Percentiles rank a stretch among this genome's conserved stretches.
These are phyloP conservation scores for Pythium brachiatum DNA, from an alignment of 352 stramenopile species.

Conservation along the genomic window DNA sequence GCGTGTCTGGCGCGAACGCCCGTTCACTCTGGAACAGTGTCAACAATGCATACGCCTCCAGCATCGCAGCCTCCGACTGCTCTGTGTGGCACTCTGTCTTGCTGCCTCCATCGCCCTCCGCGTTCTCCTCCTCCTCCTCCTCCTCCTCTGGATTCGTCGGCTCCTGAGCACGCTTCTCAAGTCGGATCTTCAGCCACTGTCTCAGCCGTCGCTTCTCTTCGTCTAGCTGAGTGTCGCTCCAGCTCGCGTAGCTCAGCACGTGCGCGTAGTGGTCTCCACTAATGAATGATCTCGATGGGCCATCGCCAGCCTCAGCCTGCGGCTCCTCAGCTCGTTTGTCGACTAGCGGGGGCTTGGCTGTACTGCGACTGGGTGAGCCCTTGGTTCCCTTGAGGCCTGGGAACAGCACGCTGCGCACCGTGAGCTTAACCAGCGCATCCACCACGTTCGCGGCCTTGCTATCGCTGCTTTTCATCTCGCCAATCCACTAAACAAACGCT, in stretches of 20 bases:
- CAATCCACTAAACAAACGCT: neutral
- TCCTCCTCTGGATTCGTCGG: conserved; percentile 3
- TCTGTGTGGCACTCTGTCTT: neutral
- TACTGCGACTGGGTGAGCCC: neutral
- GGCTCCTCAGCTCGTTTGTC: neutral
- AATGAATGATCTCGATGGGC: neutral
- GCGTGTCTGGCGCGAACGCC: neutral
- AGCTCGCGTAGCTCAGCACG: conserved; percentile 35
- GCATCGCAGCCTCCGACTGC: neutral
- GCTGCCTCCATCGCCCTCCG: neutral
- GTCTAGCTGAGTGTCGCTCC: conserved; percentile 29
- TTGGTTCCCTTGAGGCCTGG: neutral
- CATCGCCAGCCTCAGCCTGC: neutral
- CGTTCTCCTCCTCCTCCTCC: conserved; percentile 14
- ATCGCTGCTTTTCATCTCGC: conserved; percentile 4
- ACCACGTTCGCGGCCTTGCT: conserved; percentile 21
- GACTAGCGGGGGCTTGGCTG: neutral
- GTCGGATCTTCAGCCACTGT: conserved; percentile 18
- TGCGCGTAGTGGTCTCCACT: conserved; percentile 15
- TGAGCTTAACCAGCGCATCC: conserved; percentile 41
- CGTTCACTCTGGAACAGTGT: conserved; percentile 51
- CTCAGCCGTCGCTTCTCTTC: conserved; percentile 40
- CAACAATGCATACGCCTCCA: conserved; percentile 50
- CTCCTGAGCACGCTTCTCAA: neutral
- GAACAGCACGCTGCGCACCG: conserved; percentile 48